A percentile compares a stretch with the other conserved stretches of the same genome.
These are phyloP conservation scores for Amanita brunnescens DNA, from an alignment of 768 basidiomycete genomes.

Conservation along the genomic window DNA sequence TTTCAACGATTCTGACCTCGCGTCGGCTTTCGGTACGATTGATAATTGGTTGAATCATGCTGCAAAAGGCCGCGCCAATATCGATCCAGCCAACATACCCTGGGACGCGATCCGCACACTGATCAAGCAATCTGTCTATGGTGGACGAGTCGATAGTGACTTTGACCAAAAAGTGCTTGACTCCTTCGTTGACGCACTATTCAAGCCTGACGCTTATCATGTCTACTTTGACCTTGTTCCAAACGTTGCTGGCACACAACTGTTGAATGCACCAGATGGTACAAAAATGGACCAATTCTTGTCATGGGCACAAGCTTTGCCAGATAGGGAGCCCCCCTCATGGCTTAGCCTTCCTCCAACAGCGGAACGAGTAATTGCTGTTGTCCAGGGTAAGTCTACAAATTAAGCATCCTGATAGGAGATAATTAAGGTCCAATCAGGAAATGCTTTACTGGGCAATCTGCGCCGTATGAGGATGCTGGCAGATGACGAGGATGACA, in stretches of 20 bases:
- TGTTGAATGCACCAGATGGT: conserved; percentile 77
- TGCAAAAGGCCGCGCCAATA: conserved; percentile 83
- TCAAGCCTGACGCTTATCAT: conserved; percentile 85
- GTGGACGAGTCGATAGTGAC: conserved; percentile 89
- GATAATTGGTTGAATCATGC: conserved; percentile 79
- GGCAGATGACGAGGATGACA: conserved; percentile 77
- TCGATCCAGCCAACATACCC: conserved; percentile 86
- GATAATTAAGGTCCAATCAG: conserved; percentile 29
- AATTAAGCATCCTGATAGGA: background rate
- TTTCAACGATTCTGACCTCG: conserved; percentile 98
- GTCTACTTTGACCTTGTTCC: conserved; percentile 88
- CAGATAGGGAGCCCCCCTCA: conserved; percentile 88
- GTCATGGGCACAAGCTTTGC: conserved; percentile 80
- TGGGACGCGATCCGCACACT: conserved; percentile 93
- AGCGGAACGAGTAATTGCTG: conserved; percentile 86
- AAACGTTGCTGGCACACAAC: conserved; percentile 42
- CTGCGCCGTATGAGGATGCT: conserved; percentile 90
- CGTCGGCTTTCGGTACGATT: conserved; percentile 85
- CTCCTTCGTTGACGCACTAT: conserved; percentile 85
- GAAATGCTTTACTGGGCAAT: conserved; percentile 74
- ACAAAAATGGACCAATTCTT: conserved; percentile 89
- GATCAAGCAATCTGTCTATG: conserved; percentile 94
- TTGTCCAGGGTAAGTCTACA: conserved; percentile 66
- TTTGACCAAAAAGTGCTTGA: conserved; percentile 92
- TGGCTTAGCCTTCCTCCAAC: conserved; percentile 93